Conservation (phyloP, 148 eudicot species). For the Polygonum aviculare region DNA sequence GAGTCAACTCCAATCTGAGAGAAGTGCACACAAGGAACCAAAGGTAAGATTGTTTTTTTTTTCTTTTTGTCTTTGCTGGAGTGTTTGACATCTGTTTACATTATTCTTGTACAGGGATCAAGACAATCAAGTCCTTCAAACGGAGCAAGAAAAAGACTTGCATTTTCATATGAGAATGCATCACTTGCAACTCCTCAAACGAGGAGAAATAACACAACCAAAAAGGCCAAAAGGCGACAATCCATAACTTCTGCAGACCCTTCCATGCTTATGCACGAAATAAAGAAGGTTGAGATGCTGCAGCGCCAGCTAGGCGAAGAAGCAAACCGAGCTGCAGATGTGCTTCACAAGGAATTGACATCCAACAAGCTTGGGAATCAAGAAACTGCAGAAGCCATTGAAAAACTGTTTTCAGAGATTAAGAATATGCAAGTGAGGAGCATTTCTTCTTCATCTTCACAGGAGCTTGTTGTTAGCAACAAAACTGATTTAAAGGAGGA, state of each 20-base stretch:
- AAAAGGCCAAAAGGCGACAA: conserved; percentile 46
- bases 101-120: conserved; percentile 33
- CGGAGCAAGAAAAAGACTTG: conserved; percentile 65
- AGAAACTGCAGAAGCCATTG: conserved; percentile 72
- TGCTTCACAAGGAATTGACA: conserved; percentile 82
- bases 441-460: conserved; percentile 38
- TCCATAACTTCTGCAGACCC: conserved; percentile 63
- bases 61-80: no score
- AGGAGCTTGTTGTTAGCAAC: conserved; percentile 40
- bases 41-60: conserved; percentile 29
- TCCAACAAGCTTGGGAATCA: conserved; percentile 66
- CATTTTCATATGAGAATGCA: conserved; percentile 31
- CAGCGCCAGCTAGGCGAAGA: conserved; percentile 97
- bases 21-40: conserved; percentile 55
- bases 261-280: conserved; percentile 67
- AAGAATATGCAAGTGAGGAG: conserved; percentile 49
- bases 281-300: conserved; percentile 77
- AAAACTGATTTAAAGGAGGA: conserved; percentile 76
- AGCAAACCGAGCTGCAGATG: conserved; percentile 81
- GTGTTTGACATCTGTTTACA: neutral
- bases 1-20: conserved; percentile 70
- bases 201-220: conserved; percentile 28
- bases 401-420: conserved; percentile 71
- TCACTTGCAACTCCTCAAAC: conserved; percentile 19
- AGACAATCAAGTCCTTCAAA: conserved; percentile 40